Evolutionary conservation across 2,329 filamentous ascomycete genomes (phyloP).

Genomic region (Venturia nashicola): DNA sequence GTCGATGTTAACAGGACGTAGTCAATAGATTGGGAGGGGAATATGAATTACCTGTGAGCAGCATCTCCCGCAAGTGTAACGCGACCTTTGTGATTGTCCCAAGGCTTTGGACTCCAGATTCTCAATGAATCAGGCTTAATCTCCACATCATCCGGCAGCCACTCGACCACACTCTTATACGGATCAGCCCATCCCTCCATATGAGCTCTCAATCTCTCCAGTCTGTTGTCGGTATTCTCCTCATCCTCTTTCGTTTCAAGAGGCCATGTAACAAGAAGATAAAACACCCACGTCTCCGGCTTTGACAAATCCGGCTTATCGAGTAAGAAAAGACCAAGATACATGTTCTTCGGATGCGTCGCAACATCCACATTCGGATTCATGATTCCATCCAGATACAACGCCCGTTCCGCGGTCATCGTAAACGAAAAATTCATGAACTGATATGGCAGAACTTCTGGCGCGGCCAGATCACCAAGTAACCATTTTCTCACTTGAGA

Average conservation of each 20-base stretch:
- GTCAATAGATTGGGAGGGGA: no score
- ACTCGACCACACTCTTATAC: constrained; percentile 11
- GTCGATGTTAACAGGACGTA: no score
- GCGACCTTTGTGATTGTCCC: constrained; percentile 8
- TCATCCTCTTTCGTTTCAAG: constrained; percentile 8
- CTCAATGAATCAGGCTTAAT: constrained; percentile 9
- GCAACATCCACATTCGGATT: constrained; percentile 11
- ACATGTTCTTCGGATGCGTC: constrained; percentile 11
- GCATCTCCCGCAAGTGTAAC: constrained; percentile 11
- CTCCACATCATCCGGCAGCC: constrained; percentile 9
- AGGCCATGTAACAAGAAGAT: constrained; percentile 10
- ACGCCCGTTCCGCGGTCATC: constrained; percentile 7
- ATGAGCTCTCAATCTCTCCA: constrained; percentile 8
- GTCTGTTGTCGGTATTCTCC: constrained; percentile 6
- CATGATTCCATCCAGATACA: constrained; percentile 9
- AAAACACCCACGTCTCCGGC: constrained; percentile 11
- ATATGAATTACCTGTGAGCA: constrained; percentile 11
- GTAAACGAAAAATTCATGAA: constrained; percentile 12
- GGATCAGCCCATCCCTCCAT: constrained; percentile 12
- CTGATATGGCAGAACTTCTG: constrained; percentile 10
- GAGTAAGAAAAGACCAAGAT: constrained; percentile 10
- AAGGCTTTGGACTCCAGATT: constrained; percentile 10
- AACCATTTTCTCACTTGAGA: constrained; percentile 8
- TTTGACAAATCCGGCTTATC: constrained; percentile 8
- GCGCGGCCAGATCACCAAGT: constrained; percentile 8